phyloP scores from a whole-genome alignment of 139 green algal species.

The Monoraphidium neglectum region DNA sequence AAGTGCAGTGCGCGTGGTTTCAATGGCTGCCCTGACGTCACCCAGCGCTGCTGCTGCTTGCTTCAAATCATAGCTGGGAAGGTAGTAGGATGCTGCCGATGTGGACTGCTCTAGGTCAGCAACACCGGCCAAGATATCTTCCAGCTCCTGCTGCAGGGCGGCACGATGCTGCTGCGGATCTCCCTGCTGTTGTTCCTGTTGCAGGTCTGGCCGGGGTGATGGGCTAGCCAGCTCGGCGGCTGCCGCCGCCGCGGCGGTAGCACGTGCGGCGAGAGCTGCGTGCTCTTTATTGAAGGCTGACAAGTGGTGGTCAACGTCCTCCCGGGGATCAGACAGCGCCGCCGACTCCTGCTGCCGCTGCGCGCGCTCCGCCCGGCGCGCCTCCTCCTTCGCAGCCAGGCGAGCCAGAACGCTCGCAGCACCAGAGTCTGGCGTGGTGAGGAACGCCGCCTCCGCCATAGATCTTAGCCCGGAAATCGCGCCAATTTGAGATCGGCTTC shows the following conservation, averaged over 20 bases:
- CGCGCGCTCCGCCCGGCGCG: slow-evolving; percentile 28
- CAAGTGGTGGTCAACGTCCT: slow-evolving; percentile 20
- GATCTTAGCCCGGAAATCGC: too few relatives aligned
- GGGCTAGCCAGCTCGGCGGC: too few relatives aligned
- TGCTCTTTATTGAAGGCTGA: neutral
- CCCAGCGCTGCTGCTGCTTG: slow-evolving; percentile 38
- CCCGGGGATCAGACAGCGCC: slow-evolving; percentile 28
- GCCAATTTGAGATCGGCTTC: too few relatives aligned
- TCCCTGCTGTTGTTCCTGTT: slow-evolving; percentile 7
- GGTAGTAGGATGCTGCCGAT: slow-evolving; percentile 73
- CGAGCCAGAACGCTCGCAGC: slow-evolving; percentile 17
- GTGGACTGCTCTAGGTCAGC: slow-evolving; percentile 39
- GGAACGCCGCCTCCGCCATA: too few relatives aligned
- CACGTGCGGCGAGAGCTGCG: neutral
- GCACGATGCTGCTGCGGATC: neutral
- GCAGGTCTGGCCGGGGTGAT: too few relatives aligned
- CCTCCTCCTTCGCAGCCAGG: slow-evolving; percentile 28
- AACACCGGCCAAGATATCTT: slow-evolving; percentile 5
- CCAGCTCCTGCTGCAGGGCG: slow-evolving; percentile 8
- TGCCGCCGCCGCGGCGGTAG: neutral
- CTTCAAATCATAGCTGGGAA: slow-evolving; percentile 70
- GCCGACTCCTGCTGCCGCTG: slow-evolving; percentile 21
- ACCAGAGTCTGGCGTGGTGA: too few relatives aligned
- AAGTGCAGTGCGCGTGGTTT: slow-evolving; percentile 38
- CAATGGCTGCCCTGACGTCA: slow-evolving; percentile 45